Evolutionary conservation across 208 protist genomes (phyloP).

Genomic region (Leishmania guyanensis): DNA sequence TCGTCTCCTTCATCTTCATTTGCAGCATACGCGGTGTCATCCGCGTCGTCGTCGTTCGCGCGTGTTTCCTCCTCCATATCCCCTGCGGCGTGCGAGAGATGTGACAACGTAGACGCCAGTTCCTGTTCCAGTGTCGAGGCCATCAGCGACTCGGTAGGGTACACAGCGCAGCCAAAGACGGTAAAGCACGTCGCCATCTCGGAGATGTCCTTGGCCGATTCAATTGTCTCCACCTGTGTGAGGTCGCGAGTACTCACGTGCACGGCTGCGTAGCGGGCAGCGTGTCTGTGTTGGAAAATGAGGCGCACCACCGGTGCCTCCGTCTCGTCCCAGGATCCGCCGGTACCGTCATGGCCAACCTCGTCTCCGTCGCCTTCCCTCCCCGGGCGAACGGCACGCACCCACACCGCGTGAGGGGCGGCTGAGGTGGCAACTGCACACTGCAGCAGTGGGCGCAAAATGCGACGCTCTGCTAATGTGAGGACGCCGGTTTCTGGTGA

Average conservation of each 20-base stretch:
- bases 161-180: slow-evolving; percentile 18
- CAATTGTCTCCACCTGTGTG: neutral
- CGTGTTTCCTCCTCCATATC: neutral
- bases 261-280: slow-evolving; percentile 17
- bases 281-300: slow-evolving; percentile 19
- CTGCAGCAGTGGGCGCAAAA: slow-evolving; percentile 24
- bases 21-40: neutral
- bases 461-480: slow-evolving; percentile 8
- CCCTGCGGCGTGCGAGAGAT: neutral
- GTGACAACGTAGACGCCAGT: neutral
- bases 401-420: slow-evolving; percentile 18
- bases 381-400: slow-evolving; percentile 5
- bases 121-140: slow-evolving; percentile 1
- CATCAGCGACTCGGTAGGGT: slow-evolving; percentile 3
- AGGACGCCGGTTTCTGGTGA: neutral
- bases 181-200: slow-evolving; percentile 20
- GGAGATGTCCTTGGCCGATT: slow-evolving; percentile 14
- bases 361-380: neutral
- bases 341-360: neutral
- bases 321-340: neutral
- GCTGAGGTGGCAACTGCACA: slow-evolving; percentile 23
- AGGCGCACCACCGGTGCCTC: neutral
- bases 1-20: neutral
- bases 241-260: slow-evolving; percentile 5
- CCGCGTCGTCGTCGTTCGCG: neutral